A percentile compares a stretch with the other conserved stretches of the same genome.
Evolutionary conservation across 345 rosid species (phyloP).

Genomic region (Lepidium sativum): DNA sequence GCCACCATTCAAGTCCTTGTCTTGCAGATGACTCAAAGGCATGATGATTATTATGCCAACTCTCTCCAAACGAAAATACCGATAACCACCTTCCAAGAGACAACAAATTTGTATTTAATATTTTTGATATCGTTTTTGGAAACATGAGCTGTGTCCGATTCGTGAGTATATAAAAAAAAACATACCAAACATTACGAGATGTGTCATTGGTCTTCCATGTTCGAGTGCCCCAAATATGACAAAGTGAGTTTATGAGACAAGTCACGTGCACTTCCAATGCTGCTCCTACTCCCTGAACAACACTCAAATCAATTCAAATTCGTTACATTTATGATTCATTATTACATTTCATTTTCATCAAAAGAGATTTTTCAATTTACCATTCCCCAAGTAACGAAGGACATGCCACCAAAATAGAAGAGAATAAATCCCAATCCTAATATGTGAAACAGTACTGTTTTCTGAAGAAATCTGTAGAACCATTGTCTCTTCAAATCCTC

Average conservation of each 20-base stretch:
- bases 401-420: constrained; percentile 58
- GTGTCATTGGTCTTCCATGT: constrained; percentile 81
- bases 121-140: not conserved
- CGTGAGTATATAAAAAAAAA: not conserved
- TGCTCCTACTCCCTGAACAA: constrained; percentile 50
- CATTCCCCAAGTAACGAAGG: constrained; percentile 94
- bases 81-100: constrained; percentile 61
- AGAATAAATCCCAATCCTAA: constrained; percentile 47
- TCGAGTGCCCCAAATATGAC: constrained; percentile 84
- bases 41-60: constrained; percentile 95
- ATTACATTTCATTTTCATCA: not conserved
- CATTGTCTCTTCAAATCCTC: constrained; percentile 81
- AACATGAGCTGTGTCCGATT: constrained; percentile 1
- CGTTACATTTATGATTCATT: too few relatives aligned
- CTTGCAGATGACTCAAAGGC: constrained; percentile 77
- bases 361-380: constrained; percentile 33
- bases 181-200: constrained; percentile 80
- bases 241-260: constrained; percentile 75
- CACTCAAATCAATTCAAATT: too few relatives aligned
- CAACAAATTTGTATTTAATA: too few relatives aligned
- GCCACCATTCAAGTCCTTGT: constrained; percentile 94
- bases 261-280: constrained; percentile 67
- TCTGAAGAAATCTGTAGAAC: constrained; percentile 55
- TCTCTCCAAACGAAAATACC: constrained; percentile 78
- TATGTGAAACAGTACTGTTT: constrained; percentile 60